Conservation (phyloP, 2,329 filamentous ascomycete genomes). For the Dactylonectria estremocensis region DNA sequence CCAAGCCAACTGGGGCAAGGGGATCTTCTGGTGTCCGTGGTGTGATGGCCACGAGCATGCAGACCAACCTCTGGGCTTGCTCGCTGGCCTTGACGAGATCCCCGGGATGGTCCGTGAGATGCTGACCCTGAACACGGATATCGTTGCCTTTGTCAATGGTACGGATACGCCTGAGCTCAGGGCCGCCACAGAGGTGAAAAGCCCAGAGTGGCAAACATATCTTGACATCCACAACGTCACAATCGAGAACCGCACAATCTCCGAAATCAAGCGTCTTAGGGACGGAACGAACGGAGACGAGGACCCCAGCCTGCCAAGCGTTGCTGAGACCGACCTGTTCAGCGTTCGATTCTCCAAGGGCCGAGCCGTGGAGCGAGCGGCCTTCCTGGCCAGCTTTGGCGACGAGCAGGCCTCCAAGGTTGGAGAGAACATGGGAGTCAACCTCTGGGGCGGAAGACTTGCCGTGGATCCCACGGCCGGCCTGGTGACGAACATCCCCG, state of each 20-base stretch:
- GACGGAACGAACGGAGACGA: conserved; percentile 54
- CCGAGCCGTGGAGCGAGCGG: conserved; percentile 60
- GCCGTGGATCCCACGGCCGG: conserved; percentile 58
- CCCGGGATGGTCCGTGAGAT: conserved; percentile 66
- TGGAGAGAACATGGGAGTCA: conserved; percentile 63
- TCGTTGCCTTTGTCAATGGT: conserved; percentile 73
- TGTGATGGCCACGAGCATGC: conserved; percentile 75
- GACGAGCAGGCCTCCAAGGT: conserved; percentile 64
- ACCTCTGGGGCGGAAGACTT: conserved; percentile 61
- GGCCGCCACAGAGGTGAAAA: conserved; percentile 55
- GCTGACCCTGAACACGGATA: conserved; percentile 67
- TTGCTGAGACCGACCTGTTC: conserved; percentile 69
- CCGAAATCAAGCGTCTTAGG: conserved; percentile 62
- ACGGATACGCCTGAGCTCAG: conserved; percentile 65
- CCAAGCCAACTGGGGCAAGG: conserved; percentile 69
- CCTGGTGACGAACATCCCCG: conserved; percentile 65
- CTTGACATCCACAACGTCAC: conserved; percentile 65
- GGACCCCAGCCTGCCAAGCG: conserved; percentile 60
- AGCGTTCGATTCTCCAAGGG: conserved; percentile 67
- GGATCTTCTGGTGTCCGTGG: conserved; percentile 77
- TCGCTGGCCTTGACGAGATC: conserved; percentile 62
- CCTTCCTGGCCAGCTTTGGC: conserved; percentile 67
- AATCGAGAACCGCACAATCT: conserved; percentile 71
- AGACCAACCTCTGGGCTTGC: conserved; percentile 70
- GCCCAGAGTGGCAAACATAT: conserved; percentile 65